A percentile compares a stretch with the other conserved stretches of the same genome.
Evolutionary conservation across 164 flowering plant genomes (phyloP).

Genomic region (Hamamelis virginiana): DNA sequence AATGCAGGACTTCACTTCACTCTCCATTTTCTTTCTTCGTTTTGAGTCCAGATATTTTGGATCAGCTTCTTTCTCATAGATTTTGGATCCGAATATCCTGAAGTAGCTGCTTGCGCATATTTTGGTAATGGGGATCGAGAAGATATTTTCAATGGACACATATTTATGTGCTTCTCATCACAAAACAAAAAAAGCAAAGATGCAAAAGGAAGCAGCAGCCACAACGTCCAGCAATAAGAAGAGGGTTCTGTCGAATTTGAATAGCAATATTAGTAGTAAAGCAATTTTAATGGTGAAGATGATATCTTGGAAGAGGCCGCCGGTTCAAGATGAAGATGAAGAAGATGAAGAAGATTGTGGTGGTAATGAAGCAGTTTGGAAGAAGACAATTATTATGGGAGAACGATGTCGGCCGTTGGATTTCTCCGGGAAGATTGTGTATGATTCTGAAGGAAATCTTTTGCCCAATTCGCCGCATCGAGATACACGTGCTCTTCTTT

Average conservation of each 20-base stretch:
- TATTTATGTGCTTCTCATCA: slow-evolving; percentile 27
- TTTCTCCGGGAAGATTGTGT: slow-evolving; percentile 52
- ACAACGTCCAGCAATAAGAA: slow-evolving; percentile 3
- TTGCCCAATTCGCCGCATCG: slow-evolving; percentile 10
- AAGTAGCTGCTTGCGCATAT: no score
- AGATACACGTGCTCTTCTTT: no score
- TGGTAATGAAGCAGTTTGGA: slow-evolving; percentile 47
- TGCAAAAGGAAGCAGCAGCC: not conserved
- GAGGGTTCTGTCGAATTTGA: slow-evolving; percentile 17
- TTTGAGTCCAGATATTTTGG: no score
- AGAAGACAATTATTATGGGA: slow-evolving; percentile 58
- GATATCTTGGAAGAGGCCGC: slow-evolving; percentile 48
- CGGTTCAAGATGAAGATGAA: slow-evolving; percentile 19
- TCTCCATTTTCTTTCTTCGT: no score
- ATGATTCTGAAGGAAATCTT: slow-evolving; percentile 54
- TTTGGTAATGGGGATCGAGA: no score
- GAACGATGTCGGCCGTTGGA: slow-evolving; percentile 58
- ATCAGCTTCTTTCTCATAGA: no score
- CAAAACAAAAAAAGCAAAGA: no score
- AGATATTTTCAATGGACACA: slow-evolving; percentile 15
- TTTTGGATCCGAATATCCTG: no score
- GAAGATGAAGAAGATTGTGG: slow-evolving; percentile 13
- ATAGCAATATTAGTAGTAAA: slow-evolving; percentile 34
- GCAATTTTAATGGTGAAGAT: slow-evolving; percentile 44
- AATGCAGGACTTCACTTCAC: no score